Base-by-base conservation (phyloP, 306 rosid species). In the Prunus mume region DNA sequence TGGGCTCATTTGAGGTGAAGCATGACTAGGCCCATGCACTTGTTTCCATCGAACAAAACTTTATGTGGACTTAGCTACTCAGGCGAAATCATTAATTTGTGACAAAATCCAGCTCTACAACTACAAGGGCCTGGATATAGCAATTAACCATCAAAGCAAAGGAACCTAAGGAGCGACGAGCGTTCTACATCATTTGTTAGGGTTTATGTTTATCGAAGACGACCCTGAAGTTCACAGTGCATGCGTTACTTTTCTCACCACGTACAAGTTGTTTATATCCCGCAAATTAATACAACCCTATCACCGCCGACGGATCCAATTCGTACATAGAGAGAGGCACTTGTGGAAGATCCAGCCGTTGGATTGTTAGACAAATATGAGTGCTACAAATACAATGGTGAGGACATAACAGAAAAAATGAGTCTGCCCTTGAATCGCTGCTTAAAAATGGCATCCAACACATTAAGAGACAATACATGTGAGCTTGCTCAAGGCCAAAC, bases 31-130 rank as follows among this genome's bases (percentile, higher is more conserved):
- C 43, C 43, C 43, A 38, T 34, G 41, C 41, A 5, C 8, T 34
- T 5, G 41, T 34, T 34, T 64, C 38, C 1, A 77, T 83, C 4
- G 76, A 45, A 77, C 87, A n/a, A n/a, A 2, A 68, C 83, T 84
- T 54, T 73, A 80, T 19, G 20, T 77, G 34, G 77, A 80, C 38
- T 20, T 80, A 9, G 80, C 84, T 32, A 11, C 69, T 9, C 54
- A 54, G 9, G 73, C 2, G 87, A 84, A 51, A 69, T 84, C 50
- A 69, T 80, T 32, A 84, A 84, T 71, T 84, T 80, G 75, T 38
- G 83, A 84, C 81, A 81, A 84, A 71, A 81, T 84, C n/a, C 88
- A 84, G 32, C 67, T 65, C n/a, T n/a, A n/a, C n/a, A n/a, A n/a
- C 50, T 84, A 76, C 61, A 9, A 30, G 3, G 80, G 83, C 65